Evolutionary conservation across 73 alveolate genomes (phyloP).

Genomic region (Diophrys appendiculata): DNA sequence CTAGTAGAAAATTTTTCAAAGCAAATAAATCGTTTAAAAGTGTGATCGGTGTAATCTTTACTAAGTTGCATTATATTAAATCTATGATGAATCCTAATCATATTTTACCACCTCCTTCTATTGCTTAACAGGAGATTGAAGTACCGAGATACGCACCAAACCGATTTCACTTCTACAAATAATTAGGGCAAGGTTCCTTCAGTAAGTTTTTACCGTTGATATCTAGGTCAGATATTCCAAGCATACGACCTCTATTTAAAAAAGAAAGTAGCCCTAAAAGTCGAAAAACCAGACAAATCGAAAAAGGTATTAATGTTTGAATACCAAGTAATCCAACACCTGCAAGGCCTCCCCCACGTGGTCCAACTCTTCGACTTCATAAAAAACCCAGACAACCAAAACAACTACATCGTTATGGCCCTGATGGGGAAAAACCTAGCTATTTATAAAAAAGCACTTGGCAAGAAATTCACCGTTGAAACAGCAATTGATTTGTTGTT

Average conservation of each 20-base stretch:
- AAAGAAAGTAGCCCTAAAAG: conserved; percentile 74
- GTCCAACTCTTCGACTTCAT: conserved; percentile 72
- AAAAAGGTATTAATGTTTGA: conserved; percentile 65
- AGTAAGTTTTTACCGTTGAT: conserved; percentile 51
- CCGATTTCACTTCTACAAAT: conserved; percentile 30
- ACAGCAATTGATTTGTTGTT: conserved; percentile 76
- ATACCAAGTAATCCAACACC: conserved; percentile 36
- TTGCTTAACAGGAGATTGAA: neutral
- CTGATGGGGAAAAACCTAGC: conserved; percentile 72
- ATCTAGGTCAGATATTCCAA: conserved; percentile 43
- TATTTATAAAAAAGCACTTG: conserved; percentile 53
- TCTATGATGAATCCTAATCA: no score
- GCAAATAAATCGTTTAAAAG: no score
- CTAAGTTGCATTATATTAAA: no score
- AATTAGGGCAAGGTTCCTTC: conserved; percentile 88
- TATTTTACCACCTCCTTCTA: neutral
- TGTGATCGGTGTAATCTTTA: no score
- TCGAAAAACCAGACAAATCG: conserved; percentile 74
- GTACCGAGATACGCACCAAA: neutral
- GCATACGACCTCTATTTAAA: conserved; percentile 68
- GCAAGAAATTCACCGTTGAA: conserved; percentile 78
- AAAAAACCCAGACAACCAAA: conserved; percentile 38
- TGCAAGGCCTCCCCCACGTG: conserved; percentile 42
- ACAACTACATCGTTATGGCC: conserved; percentile 81
- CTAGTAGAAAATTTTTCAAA: no score